Evolutionary conservation across 179 eudicot species (phyloP).

Genomic region (Corrigiola litoralis): DNA sequence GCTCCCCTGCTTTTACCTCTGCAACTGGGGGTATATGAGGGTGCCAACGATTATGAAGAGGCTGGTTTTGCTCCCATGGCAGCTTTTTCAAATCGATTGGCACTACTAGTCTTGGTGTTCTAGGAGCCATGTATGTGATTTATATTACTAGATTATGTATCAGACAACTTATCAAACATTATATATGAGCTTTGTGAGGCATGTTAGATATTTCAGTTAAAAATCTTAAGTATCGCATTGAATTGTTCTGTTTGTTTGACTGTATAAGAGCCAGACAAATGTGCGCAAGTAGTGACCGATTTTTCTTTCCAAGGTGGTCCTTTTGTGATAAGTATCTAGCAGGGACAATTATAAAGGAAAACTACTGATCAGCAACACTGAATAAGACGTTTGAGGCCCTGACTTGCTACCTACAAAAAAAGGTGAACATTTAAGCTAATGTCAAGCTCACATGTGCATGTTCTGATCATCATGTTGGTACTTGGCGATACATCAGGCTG

Average conservation of each 20-base stretch:
- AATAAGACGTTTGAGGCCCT: conserved; percentile 6
- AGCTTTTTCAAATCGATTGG: conserved; percentile 61
- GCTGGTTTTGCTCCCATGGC: conserved; percentile 67
- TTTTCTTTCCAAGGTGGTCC: conserved; percentile 16
- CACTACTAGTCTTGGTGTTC: conserved; percentile 48
- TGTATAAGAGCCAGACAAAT: background rate
- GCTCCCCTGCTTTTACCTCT: conserved; percentile 58
- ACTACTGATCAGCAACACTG: conserved; percentile 1
- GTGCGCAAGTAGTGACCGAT: background rate
- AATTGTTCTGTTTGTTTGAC: background rate
- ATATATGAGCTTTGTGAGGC: background rate
- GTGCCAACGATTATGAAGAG: conserved; percentile 96
- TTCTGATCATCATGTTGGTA: no score
- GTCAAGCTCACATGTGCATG: no score
- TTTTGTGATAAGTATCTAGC: background rate
- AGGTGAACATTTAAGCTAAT: no score
- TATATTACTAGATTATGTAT: background rate
- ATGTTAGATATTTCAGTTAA: background rate
- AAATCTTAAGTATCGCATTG: no score
- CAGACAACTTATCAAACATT: background rate
- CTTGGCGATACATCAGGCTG: no score
- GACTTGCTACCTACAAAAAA: background rate
- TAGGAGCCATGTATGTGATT: conserved; percentile 46
- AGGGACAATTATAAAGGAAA: conserved; percentile 10
- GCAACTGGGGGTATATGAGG: conserved; percentile 73